Conservation (phyloP, 306 rosid genomes). For the Vigna radiata region DNA sequence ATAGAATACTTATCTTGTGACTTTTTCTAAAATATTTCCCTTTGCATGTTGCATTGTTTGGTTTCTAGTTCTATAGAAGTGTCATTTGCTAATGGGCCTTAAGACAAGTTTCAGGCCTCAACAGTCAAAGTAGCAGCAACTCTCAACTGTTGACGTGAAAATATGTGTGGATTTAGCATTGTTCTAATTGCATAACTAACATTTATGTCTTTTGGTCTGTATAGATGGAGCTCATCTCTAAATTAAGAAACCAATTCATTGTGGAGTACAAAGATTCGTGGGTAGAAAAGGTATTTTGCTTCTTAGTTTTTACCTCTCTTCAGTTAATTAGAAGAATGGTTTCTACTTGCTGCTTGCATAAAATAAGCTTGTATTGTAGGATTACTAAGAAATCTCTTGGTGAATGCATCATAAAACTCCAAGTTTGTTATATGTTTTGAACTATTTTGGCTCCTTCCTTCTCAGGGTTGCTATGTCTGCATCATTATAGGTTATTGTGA, state of each 20-base stretch:
- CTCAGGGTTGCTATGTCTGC: slow-evolving; percentile 99
- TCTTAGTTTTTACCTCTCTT: slow-evolving; percentile 26
- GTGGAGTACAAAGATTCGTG: slow-evolving; percentile 99
- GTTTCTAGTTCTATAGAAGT: slow-evolving; percentile 35
- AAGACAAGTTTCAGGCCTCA: slow-evolving; percentile 26
- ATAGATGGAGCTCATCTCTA: slow-evolving; percentile 97
- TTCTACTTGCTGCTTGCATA: slow-evolving; percentile 26
- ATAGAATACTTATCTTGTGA: slow-evolving; percentile 25
- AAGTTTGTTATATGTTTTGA: slow-evolving; percentile 15
- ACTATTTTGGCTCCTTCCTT: slow-evolving; percentile 43
- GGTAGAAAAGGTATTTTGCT: slow-evolving; percentile 89
- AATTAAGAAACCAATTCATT: slow-evolving; percentile 84
- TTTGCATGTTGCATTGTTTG: slow-evolving; percentile 15
- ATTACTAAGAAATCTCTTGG: slow-evolving; percentile 17
- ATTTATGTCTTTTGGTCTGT: slow-evolving; percentile 39
- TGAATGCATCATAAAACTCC: background rate
- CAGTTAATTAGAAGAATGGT: slow-evolving; percentile 24
- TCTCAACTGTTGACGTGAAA: slow-evolving; percentile 26
- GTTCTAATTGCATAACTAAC: background rate
- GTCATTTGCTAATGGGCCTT: slow-evolving; percentile 32
- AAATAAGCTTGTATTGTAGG: slow-evolving; percentile 37
- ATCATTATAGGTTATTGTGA: slow-evolving; percentile 92
- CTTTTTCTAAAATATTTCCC: slow-evolving; percentile 7
- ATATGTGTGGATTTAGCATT: slow-evolving; percentile 33
- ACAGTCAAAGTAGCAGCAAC: background rate